Evolutionary conservation across 352 stramenopile genomes (phyloP), one percentile per base, ranked within the genome.

Genomic region (Lagenidium giganteum): DNA sequence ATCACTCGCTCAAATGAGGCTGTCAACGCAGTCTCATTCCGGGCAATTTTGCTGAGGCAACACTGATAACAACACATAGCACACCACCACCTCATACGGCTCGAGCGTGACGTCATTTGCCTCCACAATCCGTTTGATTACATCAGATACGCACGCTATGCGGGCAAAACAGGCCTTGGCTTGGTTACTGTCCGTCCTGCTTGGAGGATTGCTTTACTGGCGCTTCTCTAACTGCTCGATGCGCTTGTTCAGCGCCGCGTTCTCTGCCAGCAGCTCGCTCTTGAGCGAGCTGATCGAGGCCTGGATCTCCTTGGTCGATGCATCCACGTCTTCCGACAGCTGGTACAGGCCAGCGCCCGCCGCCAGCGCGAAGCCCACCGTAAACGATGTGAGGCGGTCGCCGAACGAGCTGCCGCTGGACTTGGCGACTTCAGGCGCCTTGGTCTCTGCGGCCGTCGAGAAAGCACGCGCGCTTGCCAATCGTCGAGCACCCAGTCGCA

Each of bases 191-290:
- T n/a, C n/a, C n/a, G n/a, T n/a, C n/a, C n/a, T n/a, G n/a, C n/a
- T n/a, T n/a, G n/a, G n/a, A n/a, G n/a, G n/a, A n/a, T n/a, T 29
- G 16, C 29, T 56, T 47, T 77, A 78, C 57, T 85, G 51, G 54
- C 55, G 62, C 67, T 83, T 82, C 67, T 90, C 78, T 21, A 87
- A 65, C 43, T 77, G 67, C 43, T 85, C 75, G 39, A 88, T 71
- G 40, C 78, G 67, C 71, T 87, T 87, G 30, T 47, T 54, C n/a
- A 90, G 70, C 46, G 67, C 63, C 9, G 51, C 61, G 53, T 90
- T 87, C 57, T 87, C 70, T 52, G 67, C 65, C 29, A 86, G 51
- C 36, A 87, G 67, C 35, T 87, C 73, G 44, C 55, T 68, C 74
- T 83, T 90, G 53, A 87, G 70, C 38, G 50, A 53, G 23, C 62